Conservation (phyloP, 495 filamentous ascomycete genomes). For the Xylaria acuta region DNA sequence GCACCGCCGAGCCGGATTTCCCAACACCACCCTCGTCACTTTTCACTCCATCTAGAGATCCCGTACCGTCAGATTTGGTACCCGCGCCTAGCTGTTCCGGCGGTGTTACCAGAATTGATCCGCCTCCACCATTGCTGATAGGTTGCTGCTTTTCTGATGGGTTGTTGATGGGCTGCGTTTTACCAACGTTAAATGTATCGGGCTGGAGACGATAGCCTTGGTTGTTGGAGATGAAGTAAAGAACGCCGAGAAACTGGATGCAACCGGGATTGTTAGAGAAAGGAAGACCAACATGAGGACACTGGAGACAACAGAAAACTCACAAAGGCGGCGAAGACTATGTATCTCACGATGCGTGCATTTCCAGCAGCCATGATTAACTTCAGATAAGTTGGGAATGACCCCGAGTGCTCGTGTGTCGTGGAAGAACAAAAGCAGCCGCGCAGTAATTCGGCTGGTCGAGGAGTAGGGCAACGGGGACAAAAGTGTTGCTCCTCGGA, state of each 20-base stretch:
- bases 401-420: neutral
- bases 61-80: conserved; percentile 32
- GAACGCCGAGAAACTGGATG: conserved; percentile 69
- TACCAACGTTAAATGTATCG: conserved; percentile 31
- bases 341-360: conserved; percentile 81
- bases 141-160: conserved; percentile 44
- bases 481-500: conserved; percentile 5
- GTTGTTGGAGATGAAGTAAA: conserved; percentile 78
- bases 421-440: conserved; percentile 18
- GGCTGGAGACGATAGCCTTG: conserved; percentile 38
- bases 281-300: neutral
- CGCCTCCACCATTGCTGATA: conserved; percentile 28
- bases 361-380: conserved; percentile 67
- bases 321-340: conserved; percentile 87
- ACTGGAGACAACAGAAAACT: conserved; percentile 38
- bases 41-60: neutral
- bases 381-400: conserved; percentile 25
- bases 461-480: neutral
- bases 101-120: neutral
- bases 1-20: conserved; percentile 22
- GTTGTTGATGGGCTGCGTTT: conserved; percentile 22
- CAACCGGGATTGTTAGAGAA: conserved; percentile 1
- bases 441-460: neutral
- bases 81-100: conserved; percentile 30
- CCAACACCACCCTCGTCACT: neutral